phyloP scores from a whole-genome alignment of 2,329 filamentous ascomycete genomes.

The Exophiala alcalophila region DNA sequence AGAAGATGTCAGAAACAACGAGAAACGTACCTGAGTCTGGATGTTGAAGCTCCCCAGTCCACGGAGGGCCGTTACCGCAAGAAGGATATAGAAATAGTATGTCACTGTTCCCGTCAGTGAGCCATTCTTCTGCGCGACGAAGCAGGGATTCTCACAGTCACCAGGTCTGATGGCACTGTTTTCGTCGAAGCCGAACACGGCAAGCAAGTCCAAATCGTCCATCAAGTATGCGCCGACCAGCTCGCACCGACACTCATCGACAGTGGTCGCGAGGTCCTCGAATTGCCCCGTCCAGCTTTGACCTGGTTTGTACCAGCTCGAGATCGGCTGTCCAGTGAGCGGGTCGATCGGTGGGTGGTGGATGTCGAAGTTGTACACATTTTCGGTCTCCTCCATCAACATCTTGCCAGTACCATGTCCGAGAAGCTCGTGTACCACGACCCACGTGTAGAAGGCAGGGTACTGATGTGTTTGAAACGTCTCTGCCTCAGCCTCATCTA shows the following conservation, averaged over 20 bases:
- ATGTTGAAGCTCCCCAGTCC: background rate
- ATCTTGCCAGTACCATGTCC: slow-evolving; percentile 38
- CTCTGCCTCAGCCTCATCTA: slow-evolving; percentile 48
- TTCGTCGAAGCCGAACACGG: slow-evolving; percentile 43
- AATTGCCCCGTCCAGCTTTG: slow-evolving; percentile 64
- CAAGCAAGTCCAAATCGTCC: slow-evolving; percentile 44
- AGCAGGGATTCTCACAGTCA: slow-evolving; percentile 36
- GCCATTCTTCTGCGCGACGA: no score
- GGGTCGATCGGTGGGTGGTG: slow-evolving; percentile 57
- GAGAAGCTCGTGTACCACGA: slow-evolving; percentile 9
- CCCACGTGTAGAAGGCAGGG: slow-evolving; percentile 1
- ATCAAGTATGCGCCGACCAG: slow-evolving; percentile 47
- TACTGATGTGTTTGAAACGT: slow-evolving; percentile 3
- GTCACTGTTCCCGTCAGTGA: no score
- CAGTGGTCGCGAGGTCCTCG: slow-evolving; percentile 56
- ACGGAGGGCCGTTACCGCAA: background rate
- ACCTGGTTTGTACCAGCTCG: slow-evolving; percentile 59
- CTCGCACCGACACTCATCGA: slow-evolving; percentile 56
- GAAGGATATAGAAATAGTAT: background rate
- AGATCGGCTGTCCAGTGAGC: slow-evolving; percentile 53
- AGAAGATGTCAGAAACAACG: no score
- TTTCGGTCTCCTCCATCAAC: slow-evolving; percentile 53
- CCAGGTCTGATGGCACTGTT: slow-evolving; percentile 38
- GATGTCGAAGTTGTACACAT: slow-evolving; percentile 61
- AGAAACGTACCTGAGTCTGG: background rate